phyloP scores from a whole-genome alignment of 768 basidiomycete species.

The Dendrothele bispora region DNA sequence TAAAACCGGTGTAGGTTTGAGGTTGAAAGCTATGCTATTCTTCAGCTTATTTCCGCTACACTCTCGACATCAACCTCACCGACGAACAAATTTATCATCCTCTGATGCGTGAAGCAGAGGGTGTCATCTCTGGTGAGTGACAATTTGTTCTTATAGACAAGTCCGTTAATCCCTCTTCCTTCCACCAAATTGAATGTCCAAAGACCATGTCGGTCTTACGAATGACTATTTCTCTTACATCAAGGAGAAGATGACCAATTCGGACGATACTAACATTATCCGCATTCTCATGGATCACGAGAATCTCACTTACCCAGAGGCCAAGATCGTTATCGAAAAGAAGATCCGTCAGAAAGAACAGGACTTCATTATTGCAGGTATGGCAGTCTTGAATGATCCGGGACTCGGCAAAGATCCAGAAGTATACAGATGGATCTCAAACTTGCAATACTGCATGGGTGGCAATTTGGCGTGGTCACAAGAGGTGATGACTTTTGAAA shows the following conservation, averaged over 20 bases:
- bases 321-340: background rate
- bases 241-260: constrained; percentile 10
- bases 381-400: constrained; percentile 11
- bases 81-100: constrained; percentile 14
- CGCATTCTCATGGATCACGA: constrained; percentile 10
- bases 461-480: constrained; percentile 13
- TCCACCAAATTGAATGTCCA: background rate
- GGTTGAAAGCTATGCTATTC: background rate
- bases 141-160: background rate
- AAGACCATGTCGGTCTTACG: constrained; percentile 12
- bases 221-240: constrained; percentile 12
- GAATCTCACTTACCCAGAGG: constrained; percentile 5
- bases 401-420: constrained; percentile 12
- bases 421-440: constrained; percentile 11
- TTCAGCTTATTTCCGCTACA: constrained; percentile 12
- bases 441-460: constrained; percentile 13
- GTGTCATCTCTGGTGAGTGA: constrained; percentile 7
- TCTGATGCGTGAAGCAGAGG: constrained; percentile 12
- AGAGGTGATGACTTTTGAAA: constrained; percentile 4
- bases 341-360: constrained; percentile 2
- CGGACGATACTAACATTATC: constrained; percentile 12
- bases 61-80: constrained; percentile 12
- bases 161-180: background rate
- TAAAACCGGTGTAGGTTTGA: background rate
- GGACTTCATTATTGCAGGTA: constrained; percentile 4